Evolutionary conservation across 208 protist species (phyloP).

Genomic region (Trypanosoma boissoni): DNA sequence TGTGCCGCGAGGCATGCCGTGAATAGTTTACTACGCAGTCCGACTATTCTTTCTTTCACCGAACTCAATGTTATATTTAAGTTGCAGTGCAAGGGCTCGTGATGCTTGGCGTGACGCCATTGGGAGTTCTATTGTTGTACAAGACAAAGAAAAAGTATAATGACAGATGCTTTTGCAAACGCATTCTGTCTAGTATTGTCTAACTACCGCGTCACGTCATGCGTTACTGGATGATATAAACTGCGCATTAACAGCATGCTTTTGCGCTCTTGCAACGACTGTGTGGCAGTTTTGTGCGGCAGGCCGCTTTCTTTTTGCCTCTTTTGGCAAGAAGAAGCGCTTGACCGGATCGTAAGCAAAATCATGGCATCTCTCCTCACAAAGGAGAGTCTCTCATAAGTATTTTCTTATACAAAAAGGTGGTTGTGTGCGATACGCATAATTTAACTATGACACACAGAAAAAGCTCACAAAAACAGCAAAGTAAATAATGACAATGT

Average conservation of each 20-base stretch:
- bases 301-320: no score
- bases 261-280: no score
- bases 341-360: not conserved
- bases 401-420: conserved; percentile 6
- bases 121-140: conserved; percentile 18
- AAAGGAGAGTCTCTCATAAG: conserved; percentile 30
- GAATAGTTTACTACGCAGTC: conserved; percentile 46
- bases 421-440: conserved; percentile 2
- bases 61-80: conserved; percentile 31
- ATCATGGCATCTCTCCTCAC: not conserved
- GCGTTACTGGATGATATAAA: no score
- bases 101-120: conserved; percentile 9
- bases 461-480: not conserved
- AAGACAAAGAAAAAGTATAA: no score
- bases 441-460: not conserved
- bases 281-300: no score
- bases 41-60: conserved; percentile 40
- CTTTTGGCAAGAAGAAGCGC: no score
- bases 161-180: no score
- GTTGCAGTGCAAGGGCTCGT: conserved; percentile 46
- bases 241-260: no score
- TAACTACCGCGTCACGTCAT: no score
- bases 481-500: not conserved
- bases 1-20: conserved; percentile 46
- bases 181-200: no score